These are phyloP conservation scores for Euptelea pleiosperma DNA, from an alignment of 164 flowering plant species.

Conservation along the genomic window DNA sequence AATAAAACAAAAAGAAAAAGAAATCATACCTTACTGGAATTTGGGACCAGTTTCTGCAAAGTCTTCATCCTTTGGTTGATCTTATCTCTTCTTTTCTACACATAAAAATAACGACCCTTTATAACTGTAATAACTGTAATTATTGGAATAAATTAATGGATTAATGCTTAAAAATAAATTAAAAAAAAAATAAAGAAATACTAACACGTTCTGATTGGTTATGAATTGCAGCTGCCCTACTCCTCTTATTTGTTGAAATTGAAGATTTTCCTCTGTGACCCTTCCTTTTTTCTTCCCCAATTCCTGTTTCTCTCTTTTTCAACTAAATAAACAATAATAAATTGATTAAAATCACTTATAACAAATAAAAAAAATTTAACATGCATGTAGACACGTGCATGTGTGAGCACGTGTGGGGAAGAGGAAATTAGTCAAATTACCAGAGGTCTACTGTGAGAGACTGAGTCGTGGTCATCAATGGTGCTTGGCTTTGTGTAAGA, in stretches of 20 bases:
- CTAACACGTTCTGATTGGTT: constrained; percentile 88
- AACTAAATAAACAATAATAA: background rate
- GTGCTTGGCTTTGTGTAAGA: constrained; percentile 28
- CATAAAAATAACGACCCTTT: background rate
- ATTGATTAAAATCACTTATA: background rate
- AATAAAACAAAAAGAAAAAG: background rate
- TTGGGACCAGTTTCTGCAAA: constrained; percentile 83
- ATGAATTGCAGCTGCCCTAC: constrained; percentile 82
- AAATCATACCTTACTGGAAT: constrained; percentile 71
- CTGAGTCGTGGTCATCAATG: constrained; percentile 64
- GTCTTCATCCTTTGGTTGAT: constrained; percentile 91
- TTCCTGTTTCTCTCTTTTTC: constrained; percentile 32
- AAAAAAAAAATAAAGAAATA: too few species aligned
- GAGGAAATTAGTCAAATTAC: constrained; percentile 19
- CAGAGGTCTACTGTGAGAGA: constrained; percentile 52
- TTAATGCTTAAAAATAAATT: too few species aligned
- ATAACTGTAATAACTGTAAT: background rate
- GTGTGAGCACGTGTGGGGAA: too few species aligned
- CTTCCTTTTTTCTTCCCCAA: constrained; percentile 37
- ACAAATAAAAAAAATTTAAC: background rate
- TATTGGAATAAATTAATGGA: background rate
- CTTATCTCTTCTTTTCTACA: constrained; percentile 92
- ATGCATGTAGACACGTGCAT: background rate
- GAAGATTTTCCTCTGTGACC: constrained; percentile 43
- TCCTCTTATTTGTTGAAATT: constrained; percentile 53